Conservation (phyloP, 225 moss, liverwort and hornwort genomes). For the Sphagnum contortum region DNA sequence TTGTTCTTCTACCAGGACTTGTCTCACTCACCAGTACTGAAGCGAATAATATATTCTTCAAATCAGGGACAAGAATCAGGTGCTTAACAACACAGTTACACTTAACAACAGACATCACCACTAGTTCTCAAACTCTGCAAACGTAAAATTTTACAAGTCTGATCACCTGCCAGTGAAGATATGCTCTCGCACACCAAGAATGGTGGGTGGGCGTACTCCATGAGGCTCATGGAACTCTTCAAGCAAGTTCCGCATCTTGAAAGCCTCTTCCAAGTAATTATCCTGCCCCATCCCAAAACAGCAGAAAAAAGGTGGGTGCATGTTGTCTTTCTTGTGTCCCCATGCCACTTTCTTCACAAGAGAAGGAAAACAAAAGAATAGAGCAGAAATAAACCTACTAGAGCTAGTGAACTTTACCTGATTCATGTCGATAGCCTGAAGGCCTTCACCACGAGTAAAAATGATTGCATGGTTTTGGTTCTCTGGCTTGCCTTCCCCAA, state of each 20-base stretch:
- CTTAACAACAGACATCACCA: too few relatives aligned
- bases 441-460: conserved; percentile 88
- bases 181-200: conserved; percentile 94
- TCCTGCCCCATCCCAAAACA: conserved; percentile 32
- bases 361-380: too few relatives aligned
- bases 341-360: too few relatives aligned
- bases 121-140: too few relatives aligned
- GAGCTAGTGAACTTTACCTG: conserved; percentile 34
- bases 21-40: too few relatives aligned
- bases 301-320: background rate
- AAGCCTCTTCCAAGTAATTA: conserved; percentile 92
- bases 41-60: too few relatives aligned
- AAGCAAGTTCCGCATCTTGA: conserved; percentile 88
- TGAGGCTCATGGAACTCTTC: conserved; percentile 67
- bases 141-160: too few relatives aligned
- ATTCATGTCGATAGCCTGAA: conserved; percentile 98
- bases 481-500: conserved; percentile 99
- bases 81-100: too few relatives aligned
- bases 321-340: background rate
- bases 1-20: too few relatives aligned
- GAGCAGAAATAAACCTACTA: too few relatives aligned
- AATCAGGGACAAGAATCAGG: too few relatives aligned
- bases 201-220: conserved; percentile 79
- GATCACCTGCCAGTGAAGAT: conserved; percentile 69
- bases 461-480: conserved; percentile 97